Percentiles rank a stretch among this genome's conserved stretches.
These are phyloP conservation scores for Chalara sp. DNA, from an alignment of 2,329 filamentous ascomycete species.

Conservation along the genomic window DNA sequence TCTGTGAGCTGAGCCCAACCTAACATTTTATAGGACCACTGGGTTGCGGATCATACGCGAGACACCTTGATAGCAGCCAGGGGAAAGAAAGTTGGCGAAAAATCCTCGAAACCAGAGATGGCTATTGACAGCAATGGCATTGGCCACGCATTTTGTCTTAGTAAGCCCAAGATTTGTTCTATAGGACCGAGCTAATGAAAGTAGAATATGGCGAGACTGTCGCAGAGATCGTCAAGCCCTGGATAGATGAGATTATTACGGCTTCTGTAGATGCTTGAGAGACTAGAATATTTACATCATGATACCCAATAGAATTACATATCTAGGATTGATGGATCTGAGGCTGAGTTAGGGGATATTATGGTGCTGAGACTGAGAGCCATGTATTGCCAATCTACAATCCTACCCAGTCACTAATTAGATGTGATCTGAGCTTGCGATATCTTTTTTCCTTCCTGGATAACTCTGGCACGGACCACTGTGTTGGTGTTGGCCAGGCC, in stretches of 20 bases:
- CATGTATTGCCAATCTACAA: too few relatives aligned
- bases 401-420: too few relatives aligned
- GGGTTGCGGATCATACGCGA: constrained; percentile 50
- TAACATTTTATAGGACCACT: constrained; percentile 40
- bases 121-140: constrained; percentile 48
- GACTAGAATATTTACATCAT: too few relatives aligned
- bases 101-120: constrained; percentile 35
- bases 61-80: constrained; percentile 47
- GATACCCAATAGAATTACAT: too few relatives aligned
- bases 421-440: too few relatives aligned
- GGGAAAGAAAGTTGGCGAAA: constrained; percentile 21
- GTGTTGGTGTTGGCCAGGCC: too few relatives aligned
- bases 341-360: too few relatives aligned
- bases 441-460: too few relatives aligned
- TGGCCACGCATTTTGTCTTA: constrained; percentile 55
- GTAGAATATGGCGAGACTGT: constrained; percentile 41
- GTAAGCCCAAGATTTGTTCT: constrained; percentile 28
- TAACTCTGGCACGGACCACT: too few relatives aligned
- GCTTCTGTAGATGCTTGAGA: background rate
- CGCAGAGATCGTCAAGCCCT: constrained; percentile 39
- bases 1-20: background rate
- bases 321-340: too few relatives aligned
- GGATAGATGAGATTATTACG: constrained; percentile 22
- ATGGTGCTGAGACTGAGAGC: too few relatives aligned
- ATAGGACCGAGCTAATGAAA: constrained; percentile 3